Evolutionary conservation across 495 filamentous ascomycete genomes (phyloP).

Genomic region (Thermothielavioides terrestris): DNA sequence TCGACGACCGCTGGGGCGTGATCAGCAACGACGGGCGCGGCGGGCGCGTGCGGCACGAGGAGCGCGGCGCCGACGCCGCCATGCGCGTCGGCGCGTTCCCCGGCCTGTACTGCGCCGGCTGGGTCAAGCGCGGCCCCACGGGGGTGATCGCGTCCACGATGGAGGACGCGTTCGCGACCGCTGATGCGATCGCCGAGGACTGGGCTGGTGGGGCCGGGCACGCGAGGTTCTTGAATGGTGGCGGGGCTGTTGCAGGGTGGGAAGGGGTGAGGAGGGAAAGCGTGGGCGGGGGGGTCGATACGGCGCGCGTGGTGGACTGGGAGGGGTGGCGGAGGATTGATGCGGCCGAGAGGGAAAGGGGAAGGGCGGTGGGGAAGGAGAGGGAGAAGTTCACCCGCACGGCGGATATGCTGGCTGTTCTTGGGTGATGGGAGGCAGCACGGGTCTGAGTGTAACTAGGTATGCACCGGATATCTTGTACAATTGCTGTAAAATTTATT

Average conservation of each 20-base stretch:
- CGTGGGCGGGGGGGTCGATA: slow-evolving; percentile 21
- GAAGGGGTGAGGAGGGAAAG: slow-evolving; percentile 54
- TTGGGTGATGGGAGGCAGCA: slow-evolving; percentile 28
- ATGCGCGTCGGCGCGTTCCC: slow-evolving; percentile 41
- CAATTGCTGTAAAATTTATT: slow-evolving; percentile 6
- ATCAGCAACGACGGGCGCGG: slow-evolving; percentile 82
- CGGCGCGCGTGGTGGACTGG: slow-evolving; percentile 58
- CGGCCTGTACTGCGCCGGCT: slow-evolving; percentile 88
- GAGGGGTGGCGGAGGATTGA: slow-evolving; percentile 82
- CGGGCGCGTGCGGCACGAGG: slow-evolving; percentile 53
- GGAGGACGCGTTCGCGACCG: slow-evolving; percentile 88
- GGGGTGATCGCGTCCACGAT: slow-evolving; percentile 95
- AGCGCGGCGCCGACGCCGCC: slow-evolving; percentile 18
- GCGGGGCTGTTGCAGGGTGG: slow-evolving; percentile 54
- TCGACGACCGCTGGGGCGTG: slow-evolving; percentile 61
- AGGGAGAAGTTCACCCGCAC: slow-evolving; percentile 77
- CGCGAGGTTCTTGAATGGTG: slow-evolving; percentile 41
- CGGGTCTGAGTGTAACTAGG: slow-evolving; percentile 6
- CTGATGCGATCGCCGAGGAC: slow-evolving; percentile 68
- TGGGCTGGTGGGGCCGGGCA: slow-evolving; percentile 41
- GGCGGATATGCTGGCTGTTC: slow-evolving; percentile 68
- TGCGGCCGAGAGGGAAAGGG: slow-evolving; percentile 59
- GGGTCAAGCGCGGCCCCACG: slow-evolving; percentile 92
- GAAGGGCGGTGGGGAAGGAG: slow-evolving; percentile 58
- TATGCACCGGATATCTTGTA: slow-evolving; percentile 6